Percentiles rank a stretch among this genome's conserved stretches.
These are phyloP conservation scores for Vittaforma corneae DNA, from an alignment of 371 early-diverging fungal genomes.

Conservation along the genomic window DNA sequence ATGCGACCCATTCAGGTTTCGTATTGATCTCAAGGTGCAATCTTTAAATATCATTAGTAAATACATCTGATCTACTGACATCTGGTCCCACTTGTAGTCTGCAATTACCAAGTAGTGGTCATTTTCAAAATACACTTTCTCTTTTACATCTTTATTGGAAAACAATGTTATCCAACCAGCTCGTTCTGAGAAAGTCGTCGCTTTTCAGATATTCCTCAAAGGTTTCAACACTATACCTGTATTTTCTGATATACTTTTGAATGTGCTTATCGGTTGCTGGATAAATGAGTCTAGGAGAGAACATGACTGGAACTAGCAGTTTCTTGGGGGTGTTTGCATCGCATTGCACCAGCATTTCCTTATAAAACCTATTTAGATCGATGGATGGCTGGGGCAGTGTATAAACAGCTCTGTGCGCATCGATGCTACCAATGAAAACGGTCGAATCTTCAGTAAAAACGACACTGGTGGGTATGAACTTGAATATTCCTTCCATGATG, in stretches of 20 bases:
- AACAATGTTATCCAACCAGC: constrained; percentile 42
- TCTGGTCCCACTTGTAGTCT: constrained; percentile 54
- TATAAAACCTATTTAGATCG: background rate
- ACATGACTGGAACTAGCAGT: background rate
- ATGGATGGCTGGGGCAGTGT: constrained; percentile 15
- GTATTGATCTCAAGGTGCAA: constrained; percentile 19
- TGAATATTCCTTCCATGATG: background rate
- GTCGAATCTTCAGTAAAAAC: background rate
- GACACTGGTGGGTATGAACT: background rate
- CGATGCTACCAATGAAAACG: constrained; percentile 22
- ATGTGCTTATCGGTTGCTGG: constrained; percentile 46
- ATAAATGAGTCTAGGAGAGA: constrained; percentile 31
- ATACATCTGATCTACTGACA: constrained; percentile 33
- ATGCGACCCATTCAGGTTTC: constrained; percentile 14
- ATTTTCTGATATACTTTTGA: constrained; percentile 25
- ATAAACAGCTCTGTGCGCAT: constrained; percentile 17
- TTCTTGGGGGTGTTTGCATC: background rate
- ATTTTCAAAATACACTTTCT: constrained; percentile 42
- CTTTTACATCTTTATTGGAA: background rate
- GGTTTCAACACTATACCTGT: constrained; percentile 22
- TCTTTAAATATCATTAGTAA: constrained; percentile 53
- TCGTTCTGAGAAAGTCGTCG: background rate
- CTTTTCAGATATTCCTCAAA: constrained; percentile 41
- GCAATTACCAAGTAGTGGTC: constrained; percentile 42
- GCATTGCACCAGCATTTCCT: background rate